Conservation (phyloP, 1,139 yeast genomes). For the Debaryomyces sp. region DNA sequence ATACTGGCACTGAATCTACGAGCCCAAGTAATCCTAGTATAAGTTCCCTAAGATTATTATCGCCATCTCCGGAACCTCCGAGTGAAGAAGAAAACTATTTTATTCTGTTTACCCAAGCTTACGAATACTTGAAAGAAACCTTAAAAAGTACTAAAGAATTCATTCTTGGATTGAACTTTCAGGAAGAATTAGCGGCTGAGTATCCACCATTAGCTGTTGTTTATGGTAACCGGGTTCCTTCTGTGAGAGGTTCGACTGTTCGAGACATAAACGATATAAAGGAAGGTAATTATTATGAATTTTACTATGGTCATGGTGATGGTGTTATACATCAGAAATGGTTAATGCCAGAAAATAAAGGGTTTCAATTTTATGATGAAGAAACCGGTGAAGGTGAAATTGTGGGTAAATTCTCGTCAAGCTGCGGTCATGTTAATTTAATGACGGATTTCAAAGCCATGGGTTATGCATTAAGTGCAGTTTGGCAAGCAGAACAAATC, state of each 20-base stretch:
- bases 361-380: conserved; percentile 50
- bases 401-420: conserved; percentile 67
- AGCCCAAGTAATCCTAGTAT: background rate
- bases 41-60: conserved; percentile 4
- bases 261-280: conserved; percentile 60
- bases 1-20: background rate
- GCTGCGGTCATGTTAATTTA: conserved; percentile 76
- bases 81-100: conserved; percentile 16
- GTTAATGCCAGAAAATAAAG: conserved; percentile 75
- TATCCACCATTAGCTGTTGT: conserved; percentile 87
- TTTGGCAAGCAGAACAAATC: conserved; percentile 53
- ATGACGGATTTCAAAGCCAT: conserved; percentile 74
- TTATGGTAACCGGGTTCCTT: conserved; percentile 80
- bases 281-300: conserved; percentile 73
- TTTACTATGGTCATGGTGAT: conserved; percentile 88
- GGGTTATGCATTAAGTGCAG: conserved; percentile 68
- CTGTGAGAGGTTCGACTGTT: conserved; percentile 79
- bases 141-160: conserved; percentile 62
- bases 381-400: conserved; percentile 47
- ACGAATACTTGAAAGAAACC: conserved; percentile 63
- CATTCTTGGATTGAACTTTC: conserved; percentile 57
- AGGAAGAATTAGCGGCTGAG: conserved; percentile 41
- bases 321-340: conserved; percentile 87
- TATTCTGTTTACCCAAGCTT: conserved; percentile 60
- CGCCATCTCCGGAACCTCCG: conserved; percentile 2